Base-by-base conservation (phyloP, 192 early-diverging fungal species). In the Backusella psychrophila region DNA sequence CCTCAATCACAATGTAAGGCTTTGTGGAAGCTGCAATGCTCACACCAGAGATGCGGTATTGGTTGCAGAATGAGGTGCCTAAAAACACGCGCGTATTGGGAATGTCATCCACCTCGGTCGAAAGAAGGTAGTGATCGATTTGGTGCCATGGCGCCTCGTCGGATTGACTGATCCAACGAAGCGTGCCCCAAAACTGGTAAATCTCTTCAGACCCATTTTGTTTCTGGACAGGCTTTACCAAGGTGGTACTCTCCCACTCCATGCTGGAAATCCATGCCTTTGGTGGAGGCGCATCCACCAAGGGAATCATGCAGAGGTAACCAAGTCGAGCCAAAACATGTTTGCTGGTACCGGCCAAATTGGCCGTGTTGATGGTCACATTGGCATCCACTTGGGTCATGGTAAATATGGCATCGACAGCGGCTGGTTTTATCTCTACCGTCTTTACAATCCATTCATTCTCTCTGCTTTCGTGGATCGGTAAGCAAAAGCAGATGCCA, bases 41-140 rank as follows among this genome's bases (percentile, higher is more conserved):
- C 3, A 29, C 15, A 17, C 70, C 70, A 19, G 70, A 71, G 11
- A 71, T 23, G 8, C 70, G 23, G 17, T 33, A 71, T 11, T 49
- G 42, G 17, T n/a, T 42, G 34, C 70, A 49, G 39, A 71, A 71
- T 1, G 70, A 71, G 3, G 70, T 71, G 12, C 70, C 70, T 23
- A 71, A 33, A 31, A 71, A 71, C 11, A 23, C 8, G 4, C 70
- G 19, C 15, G 26, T 36, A 2, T 71, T 71, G 6, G 26, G 39
- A 46, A 44, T 23, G 6, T 68, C 35, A n/a, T 68, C 35, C 29
- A 68, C 35, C 15, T 44, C 42, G 42, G n/a, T 46, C 31, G 39
- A 71, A 6, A 71, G 14, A 0, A 19, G 49, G 6, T 71, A 71
- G n/a, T 42, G 42, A 0, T 71, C 70, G 4, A 44, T 71, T 9